These are phyloP conservation scores for Hymenochaete sp. DNA, from an alignment of 1,284 basidiomycete species.

Conservation along the genomic window DNA sequence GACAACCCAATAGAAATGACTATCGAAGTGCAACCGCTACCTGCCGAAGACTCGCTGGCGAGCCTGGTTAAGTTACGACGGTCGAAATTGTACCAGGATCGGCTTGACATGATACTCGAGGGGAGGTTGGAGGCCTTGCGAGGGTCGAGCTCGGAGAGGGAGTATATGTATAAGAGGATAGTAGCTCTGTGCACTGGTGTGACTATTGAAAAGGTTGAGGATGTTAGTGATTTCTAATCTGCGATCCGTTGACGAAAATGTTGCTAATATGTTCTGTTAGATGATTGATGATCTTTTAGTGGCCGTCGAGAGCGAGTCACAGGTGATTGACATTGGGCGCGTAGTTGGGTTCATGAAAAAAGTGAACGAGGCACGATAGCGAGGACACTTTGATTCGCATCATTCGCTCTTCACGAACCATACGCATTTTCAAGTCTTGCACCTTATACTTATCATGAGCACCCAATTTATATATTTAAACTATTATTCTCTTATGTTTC, in stretches of 20 bases:
- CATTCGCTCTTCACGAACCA: too few relatives aligned
- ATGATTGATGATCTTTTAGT: conserved; percentile 83
- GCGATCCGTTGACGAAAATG: conserved; percentile 12
- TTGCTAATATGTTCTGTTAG: conserved; percentile 32
- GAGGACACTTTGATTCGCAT: neutral
- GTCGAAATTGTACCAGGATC: conserved; percentile 73
- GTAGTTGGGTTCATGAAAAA: conserved; percentile 81
- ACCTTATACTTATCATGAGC: too few relatives aligned
- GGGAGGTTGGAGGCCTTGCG: conserved; percentile 63
- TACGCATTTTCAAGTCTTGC: too few relatives aligned
- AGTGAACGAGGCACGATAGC: conserved; percentile 16
- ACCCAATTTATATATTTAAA: too few relatives aligned
- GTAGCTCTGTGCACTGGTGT: conserved; percentile 86
- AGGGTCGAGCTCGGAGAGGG: conserved; percentile 76
- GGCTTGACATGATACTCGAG: conserved; percentile 68
- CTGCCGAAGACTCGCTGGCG: conserved; percentile 46
- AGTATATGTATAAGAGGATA: conserved; percentile 85
- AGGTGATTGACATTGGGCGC: conserved; percentile 75
- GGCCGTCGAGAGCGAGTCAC: conserved; percentile 84
- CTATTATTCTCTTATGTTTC: neutral
- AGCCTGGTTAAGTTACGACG: conserved; percentile 65
- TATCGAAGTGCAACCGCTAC: conserved; percentile 60
- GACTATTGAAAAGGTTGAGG: conserved; percentile 81
- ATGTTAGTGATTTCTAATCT: conserved; percentile 45
- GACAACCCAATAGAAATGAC: conserved; percentile 58